Evolutionary conservation across 495 filamentous ascomycete genomes (phyloP), one percentile per base, ranked within the genome.

Genomic region (Penicillium herquei): DNA sequence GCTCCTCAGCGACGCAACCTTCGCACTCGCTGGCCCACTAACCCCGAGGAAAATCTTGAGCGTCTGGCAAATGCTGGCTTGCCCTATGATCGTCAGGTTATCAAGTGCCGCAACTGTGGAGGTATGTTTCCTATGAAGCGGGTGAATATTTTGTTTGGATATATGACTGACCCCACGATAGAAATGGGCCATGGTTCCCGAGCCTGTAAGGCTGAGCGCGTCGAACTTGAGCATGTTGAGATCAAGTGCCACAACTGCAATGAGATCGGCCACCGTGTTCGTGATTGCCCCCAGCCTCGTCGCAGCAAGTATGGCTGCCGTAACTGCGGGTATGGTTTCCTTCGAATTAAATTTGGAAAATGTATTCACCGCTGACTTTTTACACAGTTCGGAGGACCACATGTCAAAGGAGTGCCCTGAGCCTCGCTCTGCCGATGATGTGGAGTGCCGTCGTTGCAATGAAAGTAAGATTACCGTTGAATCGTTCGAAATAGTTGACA

Each of bases 361-460:
- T 39, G 16, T 42, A 30, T 51, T 50, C 44, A 35, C 74, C 33
- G 62, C 59, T 32, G 49, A 43, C 1, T 18, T 55, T 43, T 14
- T 31, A 7, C 21, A n/a, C 46, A 78, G 77, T 34, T 67, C 86
- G 54, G 74, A 77, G 30, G 81, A 83, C 4, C 88, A 90, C 57
- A 76, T 71, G 13, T 72, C 81, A 11, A 64, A 74, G 13, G 86
- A 89, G 2, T 90, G 87, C 58, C 67, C 86, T 0, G 77, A 95
- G 68, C 89, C 89, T 26, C 87, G 85, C 31, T 86, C 84, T 50
- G 83, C 87, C 18, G 84, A 79, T 13, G 80, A 80, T 49, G 84
- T 95, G 3, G 90, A 96, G 69, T 97, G 92, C 68, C 86, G 84
- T 45, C 85, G 86, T 43, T 95, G 92, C 71, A 77, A 79, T 35